Base-by-base conservation (phyloP, 106 monocot species). In the Posidonia australis region DNA sequence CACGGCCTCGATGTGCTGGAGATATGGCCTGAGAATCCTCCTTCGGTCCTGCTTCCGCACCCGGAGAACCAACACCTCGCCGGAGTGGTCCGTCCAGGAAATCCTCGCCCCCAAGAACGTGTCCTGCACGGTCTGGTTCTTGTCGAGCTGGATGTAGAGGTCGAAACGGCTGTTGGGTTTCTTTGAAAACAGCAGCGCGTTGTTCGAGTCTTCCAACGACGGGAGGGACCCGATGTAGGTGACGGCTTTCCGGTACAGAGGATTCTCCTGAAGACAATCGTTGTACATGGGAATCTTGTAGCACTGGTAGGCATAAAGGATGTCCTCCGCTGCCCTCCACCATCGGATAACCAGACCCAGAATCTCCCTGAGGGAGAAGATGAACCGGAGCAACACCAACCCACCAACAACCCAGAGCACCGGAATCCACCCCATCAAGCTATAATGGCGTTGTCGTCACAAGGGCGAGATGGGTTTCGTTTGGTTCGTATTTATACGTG, bases 1-100 rank as follows among this genome's bases (percentile, higher is more conserved):
- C 3, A 74, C 79, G 55, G 82, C 44, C 77, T 89, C 85, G 48
- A 89, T 65, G 70, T 89, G 82, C 32, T 79, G 66, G 24, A 89
- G 74, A 68, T 89, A 89, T 7, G 89, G 85, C 10, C 82, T 82
- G 25, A 89, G 82, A 41, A 89, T 76, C 23, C 88, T 76, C 27
- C 74, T 57, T 24, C 81, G 58, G 68, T 89, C 84, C 63, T 66
- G 72, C 42, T 71, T 64, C 51, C 84, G 78, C 5, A 89, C 55
- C 52, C 77, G 67, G 56, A 89, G 77, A 3, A 79, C 71, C 21
- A 89, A 76, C 1, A 48, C 58, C 22, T 21, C 58, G 48, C 29
- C 64, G 13, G 62, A 29, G 48, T 22, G 23, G 58, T 58, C 72
- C 19, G 68, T 71, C 90, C 90, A 91, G 2, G 71, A 54, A 27